Base-by-base conservation (phyloP, 208 protist species). In the Leishmania arabica region DNA sequence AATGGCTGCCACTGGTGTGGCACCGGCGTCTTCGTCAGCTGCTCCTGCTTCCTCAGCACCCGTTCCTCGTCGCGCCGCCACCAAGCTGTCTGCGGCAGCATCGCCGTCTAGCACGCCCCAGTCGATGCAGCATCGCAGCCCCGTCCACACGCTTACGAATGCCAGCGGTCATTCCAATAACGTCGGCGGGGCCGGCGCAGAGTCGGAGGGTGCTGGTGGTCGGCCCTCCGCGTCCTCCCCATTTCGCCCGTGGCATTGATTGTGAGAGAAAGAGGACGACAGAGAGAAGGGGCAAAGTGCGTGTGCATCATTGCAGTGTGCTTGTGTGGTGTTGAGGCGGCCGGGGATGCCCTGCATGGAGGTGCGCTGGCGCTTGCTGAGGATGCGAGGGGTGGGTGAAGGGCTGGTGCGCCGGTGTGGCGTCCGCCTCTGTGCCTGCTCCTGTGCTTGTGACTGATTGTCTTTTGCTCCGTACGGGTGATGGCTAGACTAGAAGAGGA, bases 201-300 rank as follows among this genome's bases (percentile, higher is more conserved):
- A 64, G 15, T 51, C 47, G 9, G 75, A 72, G 49, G 81, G 8
- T 13, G 71, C 53, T 2, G 68, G 68, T 21, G 37, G 31, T 21
- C 82, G 71, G 24, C 78, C 82, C 24, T 56, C 77, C 8, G 45
- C 76, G 24, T 85, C 82, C 13, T 85, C 82, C 0, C 82, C 82
- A 7, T 81, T 51, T 49, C 82, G 82, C 19, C 82, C 82, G 76
- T 85, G 82, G 82, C 82, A 58, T 4, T 78, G 42, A 66, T 27
- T 27, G 42, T 34, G 24, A 66, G 51, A 51, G 42, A 17, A 9
- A 27, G 42, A 19, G 27, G 45, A 70, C 13, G 42, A 70, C 53
- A 49, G 60, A 47, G 58, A 53, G 75, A 47, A 64, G 1, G 15
- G 19, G 54, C 5, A 9, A 78, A 69, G 6, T 8, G 54, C 53